Conservation (phyloP, 1,139 yeast species). For the Diutina pseudorugosa region DNA sequence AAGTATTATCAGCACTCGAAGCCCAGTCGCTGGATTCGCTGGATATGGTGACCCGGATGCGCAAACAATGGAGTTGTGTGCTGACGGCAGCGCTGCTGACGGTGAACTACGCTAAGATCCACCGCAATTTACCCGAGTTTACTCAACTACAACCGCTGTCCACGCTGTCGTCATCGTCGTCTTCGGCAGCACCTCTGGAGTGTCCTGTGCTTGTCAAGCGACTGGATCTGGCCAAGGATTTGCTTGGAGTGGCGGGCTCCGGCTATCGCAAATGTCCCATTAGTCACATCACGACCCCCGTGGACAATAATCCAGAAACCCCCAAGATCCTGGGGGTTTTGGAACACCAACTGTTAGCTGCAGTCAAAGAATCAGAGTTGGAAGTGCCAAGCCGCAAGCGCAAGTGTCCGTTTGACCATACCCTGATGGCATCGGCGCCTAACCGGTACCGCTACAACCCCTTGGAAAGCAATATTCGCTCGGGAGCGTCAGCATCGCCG, state of each 20-base stretch:
- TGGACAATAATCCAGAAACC: constrained; percentile 4
- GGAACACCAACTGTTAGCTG: not conserved
- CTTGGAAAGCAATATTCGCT: not conserved
- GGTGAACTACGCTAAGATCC: constrained; percentile 24
- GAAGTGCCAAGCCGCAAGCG: constrained; percentile 8
- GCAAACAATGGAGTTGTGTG: constrained; percentile 27
- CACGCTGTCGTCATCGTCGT: constrained; percentile 2
- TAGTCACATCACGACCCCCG: constrained; percentile 6
- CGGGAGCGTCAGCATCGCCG: not conserved
- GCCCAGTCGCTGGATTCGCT: constrained; percentile 13
- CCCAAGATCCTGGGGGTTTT: constrained; percentile 2
- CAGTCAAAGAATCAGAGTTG: not conserved
- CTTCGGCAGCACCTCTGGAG: constrained; percentile 4
- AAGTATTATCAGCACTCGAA: not conserved
- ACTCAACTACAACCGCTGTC: not conserved
- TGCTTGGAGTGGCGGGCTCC: not conserved
- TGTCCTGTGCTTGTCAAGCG: constrained; percentile 1
- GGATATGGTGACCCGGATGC: constrained; percentile 16
- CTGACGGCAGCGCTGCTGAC: constrained; percentile 20
- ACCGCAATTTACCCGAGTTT: constrained; percentile 6
- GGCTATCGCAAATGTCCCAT: constrained; percentile 11
- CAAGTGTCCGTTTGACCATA: constrained; percentile 24
- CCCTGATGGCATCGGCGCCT: not conserved
- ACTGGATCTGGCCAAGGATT: constrained; percentile 4
- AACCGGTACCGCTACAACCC: not conserved